Percentiles rank a stretch among this genome's conserved stretches.
Conservation (phyloP, 2,329 filamentous ascomycete genomes). For the Trichoderma semiorbis region DNA sequence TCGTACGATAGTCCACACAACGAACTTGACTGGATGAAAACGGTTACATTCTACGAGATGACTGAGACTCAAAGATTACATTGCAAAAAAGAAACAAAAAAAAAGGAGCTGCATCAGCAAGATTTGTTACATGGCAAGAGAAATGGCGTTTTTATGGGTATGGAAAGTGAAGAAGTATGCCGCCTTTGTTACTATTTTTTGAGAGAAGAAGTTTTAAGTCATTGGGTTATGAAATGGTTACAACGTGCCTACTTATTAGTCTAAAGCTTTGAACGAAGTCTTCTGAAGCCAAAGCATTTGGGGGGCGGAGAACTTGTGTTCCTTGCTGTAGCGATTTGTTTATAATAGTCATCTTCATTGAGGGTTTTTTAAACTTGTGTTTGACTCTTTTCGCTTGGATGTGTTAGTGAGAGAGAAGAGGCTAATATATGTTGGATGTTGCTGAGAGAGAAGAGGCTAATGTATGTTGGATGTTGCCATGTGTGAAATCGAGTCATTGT, state of each 20-base stretch:
- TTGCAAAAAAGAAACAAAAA: not conserved
- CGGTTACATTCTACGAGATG: constrained; percentile 3
- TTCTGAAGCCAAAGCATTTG: not conserved
- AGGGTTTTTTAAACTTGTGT: not conserved
- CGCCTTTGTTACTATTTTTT: not conserved
- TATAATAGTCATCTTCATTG: not conserved
- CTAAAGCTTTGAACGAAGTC: not conserved
- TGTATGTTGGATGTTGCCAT: not conserved
- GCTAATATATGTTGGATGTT: no score
- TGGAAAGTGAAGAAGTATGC: constrained; percentile 3
- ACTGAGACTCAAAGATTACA: not conserved
- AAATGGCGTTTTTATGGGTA: constrained; percentile 15
- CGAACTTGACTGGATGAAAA: constrained; percentile 1
- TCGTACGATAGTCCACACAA: constrained; percentile 13
- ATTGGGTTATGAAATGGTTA: constrained; percentile 9
- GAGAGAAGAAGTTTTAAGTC: constrained; percentile 8
- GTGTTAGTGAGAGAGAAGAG: no score
- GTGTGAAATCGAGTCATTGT: not conserved
- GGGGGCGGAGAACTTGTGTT: not conserved
- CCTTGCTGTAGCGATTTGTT: constrained; percentile 6
- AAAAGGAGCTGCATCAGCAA: constrained; percentile 3
- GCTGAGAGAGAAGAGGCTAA: not conserved
- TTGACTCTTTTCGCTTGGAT: no score
- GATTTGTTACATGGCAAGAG: constrained; percentile 11
- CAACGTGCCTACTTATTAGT: not conserved